Evolutionary conservation across 164 flowering plant genomes (phyloP).

Genomic region (Hamamelis virginiana): DNA sequence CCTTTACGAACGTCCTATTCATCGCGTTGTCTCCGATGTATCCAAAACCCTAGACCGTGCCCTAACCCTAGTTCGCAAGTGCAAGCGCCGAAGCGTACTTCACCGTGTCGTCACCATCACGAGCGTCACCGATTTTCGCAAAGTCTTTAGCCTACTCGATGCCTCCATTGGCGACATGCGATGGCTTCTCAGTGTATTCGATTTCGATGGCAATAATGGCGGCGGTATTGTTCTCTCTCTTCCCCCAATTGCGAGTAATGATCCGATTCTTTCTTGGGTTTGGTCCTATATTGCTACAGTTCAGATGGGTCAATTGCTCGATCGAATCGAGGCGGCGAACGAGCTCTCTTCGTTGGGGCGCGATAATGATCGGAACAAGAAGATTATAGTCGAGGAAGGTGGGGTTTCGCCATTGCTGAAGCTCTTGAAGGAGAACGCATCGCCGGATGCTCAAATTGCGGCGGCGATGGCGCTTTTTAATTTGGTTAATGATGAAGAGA

Average conservation of each 20-base stretch:
- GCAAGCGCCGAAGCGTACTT: conserved; percentile 29
- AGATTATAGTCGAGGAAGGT: conserved; percentile 35
- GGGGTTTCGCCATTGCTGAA: conserved; percentile 32
- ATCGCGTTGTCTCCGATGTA: conserved; percentile 28
- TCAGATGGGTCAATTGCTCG: conserved; percentile 24
- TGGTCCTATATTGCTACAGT: conserved; percentile 33
- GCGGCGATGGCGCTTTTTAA: conserved; percentile 21
- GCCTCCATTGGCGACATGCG: conserved; percentile 36
- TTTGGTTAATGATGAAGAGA: conserved; percentile 22
- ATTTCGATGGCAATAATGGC: conserved; percentile 11
- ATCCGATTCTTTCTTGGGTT: conserved; percentile 39
- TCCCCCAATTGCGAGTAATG: conserved; percentile 40
- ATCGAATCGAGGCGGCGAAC: conserved; percentile 31
- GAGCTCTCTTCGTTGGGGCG: conserved; percentile 28
- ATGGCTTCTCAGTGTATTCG: conserved; percentile 34
- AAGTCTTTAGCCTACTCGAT: conserved; percentile 24
- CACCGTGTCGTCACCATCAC: conserved; percentile 30
- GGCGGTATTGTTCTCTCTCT: conserved; percentile 25
- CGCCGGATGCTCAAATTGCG: conserved; percentile 30
- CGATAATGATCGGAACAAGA: conserved; percentile 37
- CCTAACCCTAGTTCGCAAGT: conserved; percentile 33
- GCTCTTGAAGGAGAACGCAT: conserved; percentile 28
- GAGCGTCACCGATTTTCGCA: conserved; percentile 35
- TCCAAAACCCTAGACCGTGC: conserved; percentile 28
- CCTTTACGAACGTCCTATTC: conserved; percentile 36